Evolutionary conservation across 352 stramenopile genomes (phyloP), one percentile per base, ranked within the genome.

Genomic region (Phytophthora meadii): DNA sequence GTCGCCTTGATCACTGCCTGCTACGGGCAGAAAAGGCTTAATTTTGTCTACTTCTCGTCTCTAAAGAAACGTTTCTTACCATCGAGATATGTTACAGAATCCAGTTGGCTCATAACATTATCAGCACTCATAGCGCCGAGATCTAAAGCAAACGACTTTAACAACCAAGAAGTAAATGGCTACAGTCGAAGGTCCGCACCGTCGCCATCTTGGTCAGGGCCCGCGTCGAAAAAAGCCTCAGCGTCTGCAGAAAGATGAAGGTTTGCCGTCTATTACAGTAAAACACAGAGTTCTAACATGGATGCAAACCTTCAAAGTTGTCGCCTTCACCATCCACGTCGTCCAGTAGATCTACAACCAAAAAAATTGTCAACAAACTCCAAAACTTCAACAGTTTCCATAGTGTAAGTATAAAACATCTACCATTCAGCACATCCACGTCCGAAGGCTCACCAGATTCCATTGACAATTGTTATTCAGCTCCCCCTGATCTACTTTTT

Each of bases 361-460:
- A 30, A 55, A 30, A 55, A 46, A 2, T 4, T 34, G 39, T 51
- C 39, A 22, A 40, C 14, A 51, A 36, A 53, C 24, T 36, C 6
- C n/a, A 48, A 30, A 40, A 65, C 25, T 73, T 60, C 48, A 51
- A 56, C 28, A 36, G 46, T 12, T 40, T 12, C 15, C 11, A 4
- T 10, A 7, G 51, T 0, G 1, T 22, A 7, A 15, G 6, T 2
- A 36, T 22, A 17, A 6, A 9, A 39, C 40, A 44, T 52, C 10
- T 34, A 79, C 71, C 76, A 47, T 78, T 67, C 27, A 82, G 55
- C 30, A 80, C 67, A 32, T 72, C 72, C 25, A 81, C 54, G 27
- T 66, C 61, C 5, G 67, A 63, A 34, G 45, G 46, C 17, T 25
- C 59, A 46, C 42, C 50, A 24, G 55, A 46, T 48, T 55, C 64